These are phyloP conservation scores for Colletotrichum costaricense DNA, from an alignment of 2,329 filamentous ascomycete genomes.

Conservation along the genomic window DNA sequence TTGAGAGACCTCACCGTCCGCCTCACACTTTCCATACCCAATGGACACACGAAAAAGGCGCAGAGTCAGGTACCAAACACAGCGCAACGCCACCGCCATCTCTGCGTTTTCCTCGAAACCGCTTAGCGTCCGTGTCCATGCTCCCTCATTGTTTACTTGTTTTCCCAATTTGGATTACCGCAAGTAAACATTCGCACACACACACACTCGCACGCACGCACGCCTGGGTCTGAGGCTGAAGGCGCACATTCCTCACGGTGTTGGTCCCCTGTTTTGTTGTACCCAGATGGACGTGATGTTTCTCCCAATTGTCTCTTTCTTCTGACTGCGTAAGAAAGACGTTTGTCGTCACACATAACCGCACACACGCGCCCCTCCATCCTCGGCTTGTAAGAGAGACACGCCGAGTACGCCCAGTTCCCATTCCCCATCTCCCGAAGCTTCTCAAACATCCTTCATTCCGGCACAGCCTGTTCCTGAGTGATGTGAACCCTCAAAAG, in stretches of 20 bases:
- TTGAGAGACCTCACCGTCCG: background rate
- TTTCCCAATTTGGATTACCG: background rate
- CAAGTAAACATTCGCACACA: background rate
- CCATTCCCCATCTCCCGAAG: too few species aligned
- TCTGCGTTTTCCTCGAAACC: background rate
- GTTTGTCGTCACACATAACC: too few species aligned
- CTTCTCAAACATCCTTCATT: background rate
- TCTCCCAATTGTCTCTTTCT: background rate
- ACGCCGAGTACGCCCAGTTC: too few species aligned
- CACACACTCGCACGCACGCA: too few species aligned
- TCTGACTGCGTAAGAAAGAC: too few species aligned
- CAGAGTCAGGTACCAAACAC: background rate
- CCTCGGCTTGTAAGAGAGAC: background rate
- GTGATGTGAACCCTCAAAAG: background rate
- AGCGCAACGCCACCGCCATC: background rate
- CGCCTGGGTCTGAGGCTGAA: too few species aligned
- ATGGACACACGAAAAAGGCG: background rate
- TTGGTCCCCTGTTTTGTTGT: background rate
- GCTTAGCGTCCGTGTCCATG: background rate
- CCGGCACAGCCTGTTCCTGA: background rate
- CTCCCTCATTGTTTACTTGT: background rate
- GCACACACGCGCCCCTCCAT: background rate
- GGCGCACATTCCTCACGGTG: background rate
- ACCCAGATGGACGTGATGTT: conserved; percentile 18
- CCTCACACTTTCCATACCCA: background rate